Conservation (phyloP, 2,329 filamentous ascomycete genomes). For the Colletotrichum cuscutae region DNA sequence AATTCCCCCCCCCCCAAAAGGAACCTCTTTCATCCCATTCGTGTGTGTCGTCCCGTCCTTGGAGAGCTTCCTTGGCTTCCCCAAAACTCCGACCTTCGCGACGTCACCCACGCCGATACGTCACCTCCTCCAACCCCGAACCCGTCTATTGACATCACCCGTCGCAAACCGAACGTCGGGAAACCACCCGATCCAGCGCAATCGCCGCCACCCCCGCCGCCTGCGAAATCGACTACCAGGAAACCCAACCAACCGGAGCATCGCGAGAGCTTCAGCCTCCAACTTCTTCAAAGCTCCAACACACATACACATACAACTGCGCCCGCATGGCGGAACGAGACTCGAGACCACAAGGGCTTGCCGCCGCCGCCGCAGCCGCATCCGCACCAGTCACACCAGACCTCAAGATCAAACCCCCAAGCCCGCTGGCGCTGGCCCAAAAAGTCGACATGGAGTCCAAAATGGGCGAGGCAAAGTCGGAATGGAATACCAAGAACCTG, state of each 20-base stretch:
- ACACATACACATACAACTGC: background rate
- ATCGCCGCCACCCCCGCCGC: background rate
- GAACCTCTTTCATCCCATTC: background rate
- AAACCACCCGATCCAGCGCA: background rate
- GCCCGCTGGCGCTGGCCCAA: slow-evolving; percentile 45
- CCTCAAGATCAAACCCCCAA: slow-evolving; percentile 40
- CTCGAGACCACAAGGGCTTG: slow-evolving; percentile 30
- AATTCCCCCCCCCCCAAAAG: background rate
- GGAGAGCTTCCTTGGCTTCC: slow-evolving; percentile 16
- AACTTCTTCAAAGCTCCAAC: background rate
- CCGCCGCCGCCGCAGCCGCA: background rate
- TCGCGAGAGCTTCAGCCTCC: background rate
- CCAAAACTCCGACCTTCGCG: background rate
- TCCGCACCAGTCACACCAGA: slow-evolving; percentile 20
- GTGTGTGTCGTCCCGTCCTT: background rate
- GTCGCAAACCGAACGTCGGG: slow-evolving; percentile 23
- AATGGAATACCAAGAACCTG: slow-evolving; percentile 83
- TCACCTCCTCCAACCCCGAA: slow-evolving; percentile 4
- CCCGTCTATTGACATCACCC: background rate
- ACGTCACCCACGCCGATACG: slow-evolving; percentile 31
- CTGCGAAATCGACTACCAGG: background rate
- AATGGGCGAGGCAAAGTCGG: slow-evolving; percentile 6
- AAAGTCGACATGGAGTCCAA: slow-evolving; percentile 36
- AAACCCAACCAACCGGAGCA: background rate
- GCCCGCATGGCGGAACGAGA: slow-evolving; percentile 30